Evolutionary conservation across 2,329 filamentous ascomycete genomes (phyloP), one percentile per base, ranked within the genome.

Genomic region (Talaromyces sp.): DNA sequence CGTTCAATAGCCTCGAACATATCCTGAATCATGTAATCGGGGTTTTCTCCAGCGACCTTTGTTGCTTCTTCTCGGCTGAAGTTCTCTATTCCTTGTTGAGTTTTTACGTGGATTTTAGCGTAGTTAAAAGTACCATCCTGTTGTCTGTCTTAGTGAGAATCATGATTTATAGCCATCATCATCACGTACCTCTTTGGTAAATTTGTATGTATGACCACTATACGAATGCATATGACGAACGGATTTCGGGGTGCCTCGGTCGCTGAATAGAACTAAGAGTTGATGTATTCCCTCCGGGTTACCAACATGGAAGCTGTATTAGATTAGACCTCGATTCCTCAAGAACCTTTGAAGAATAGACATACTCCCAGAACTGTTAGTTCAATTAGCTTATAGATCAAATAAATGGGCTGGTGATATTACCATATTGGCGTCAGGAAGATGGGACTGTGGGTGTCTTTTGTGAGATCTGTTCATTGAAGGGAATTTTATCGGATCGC

Each of bases 21-120:
- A 59, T 92, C 89, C 66, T 88, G 89, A 47, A 88, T 83, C 61
- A 92, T 88, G 72, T 89, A 92, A 55, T 93, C 89, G 0, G 88
- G 88, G 51, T 92, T 86, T 61, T 89, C 84, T 0, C 87, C 87
- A 4, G 78, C 80, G 0, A 91, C 73, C 73, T 89, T 90, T 37
- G 90, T 75, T 0, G 88, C 86, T 69, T 92, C 88, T 47, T 92
- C 88, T 29, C 57, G 74, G 29, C 71, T 82, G 39, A 86, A 74
- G 51, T 76, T 84, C 64, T 82, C 79, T 63, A 70, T 77, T 1
- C 64, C 64, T 17, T 60, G 57, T 13, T 54, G 51, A 10, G 62
- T 58, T 51, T 66, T 69, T 37, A 70, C 48, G 48, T 87, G 84
- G 48, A 86, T 74, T 68, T 86, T 82, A 40, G 82, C 75, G 63